Base-by-base conservation (phyloP, 2,329 filamentous ascomycete species). In the Cladosporium sp. region DNA sequence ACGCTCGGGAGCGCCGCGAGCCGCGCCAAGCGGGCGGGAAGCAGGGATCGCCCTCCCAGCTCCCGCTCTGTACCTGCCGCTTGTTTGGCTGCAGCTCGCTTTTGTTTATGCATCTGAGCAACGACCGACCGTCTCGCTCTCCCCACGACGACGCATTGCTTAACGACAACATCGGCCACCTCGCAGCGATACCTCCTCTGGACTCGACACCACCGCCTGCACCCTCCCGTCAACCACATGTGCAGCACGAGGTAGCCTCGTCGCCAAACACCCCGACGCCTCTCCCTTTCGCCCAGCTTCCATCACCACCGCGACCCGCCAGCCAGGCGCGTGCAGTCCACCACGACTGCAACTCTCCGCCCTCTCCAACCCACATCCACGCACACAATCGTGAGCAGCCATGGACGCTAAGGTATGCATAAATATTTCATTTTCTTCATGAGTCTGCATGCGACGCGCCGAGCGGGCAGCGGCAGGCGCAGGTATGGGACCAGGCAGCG, bases 391-490 rank as follows among this genome's bases (percentile, higher is more conserved):
- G 19, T 41, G 49, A 43, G 38, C 28, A 62, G 69, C 44, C 57
- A 74, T 74, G 72, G 71, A 74, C 56, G 72, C 72, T 64, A 74
- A 74, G 67, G 72, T 74, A 66, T 63, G 64, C 40, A 42, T n/a
- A 43, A 28, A 35, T 14, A n/a, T 14, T 35, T 33, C 13, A 11
- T 50, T 13, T 22, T 5, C 38, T 38, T 34, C 38, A 6, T 42
- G 53, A 35, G 28, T 37, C 43, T 37, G 13, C 11, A 38, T 38
- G 35, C 42, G 46, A 33, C 38, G 46, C 28, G 38, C 43, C 49
- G 33, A 50, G 32, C 33, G 28, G 22, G 4, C 48, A 28, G 16
- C 19, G 28, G 42, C 50, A 35, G 19, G 46, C 10, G 46, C 35
- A 38, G 11, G n/a, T 31, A 34, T 28, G 22, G 22, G 22, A 28